Base-by-base conservation (phyloP, 441 rosid species). In the Adansonia rubrostipa region DNA sequence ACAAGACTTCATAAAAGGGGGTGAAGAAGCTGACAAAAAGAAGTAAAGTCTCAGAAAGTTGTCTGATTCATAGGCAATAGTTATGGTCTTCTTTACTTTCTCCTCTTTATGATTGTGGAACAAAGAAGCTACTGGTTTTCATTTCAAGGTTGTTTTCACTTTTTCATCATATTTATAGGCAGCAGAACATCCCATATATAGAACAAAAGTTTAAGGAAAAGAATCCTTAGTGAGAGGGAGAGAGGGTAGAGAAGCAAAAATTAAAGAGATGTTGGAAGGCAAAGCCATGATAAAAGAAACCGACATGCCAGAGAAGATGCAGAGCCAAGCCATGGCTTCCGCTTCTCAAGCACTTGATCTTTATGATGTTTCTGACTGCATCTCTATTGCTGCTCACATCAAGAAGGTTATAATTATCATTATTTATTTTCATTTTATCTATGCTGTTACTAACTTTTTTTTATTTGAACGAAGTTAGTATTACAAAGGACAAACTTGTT, bases 281-380 rank as follows among this genome's bases (percentile, higher is more conserved):
- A 87, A 84, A 74, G 91, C 87, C 64, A 57, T 81, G 90, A 77
- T 90, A 3, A 83, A 87, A 75, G 92, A 90, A 63, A 87, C 91
- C 61, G 94, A 90, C 56, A 90, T 89, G 92, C 84, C 92, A 1
- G 79, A 73, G 85, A 88, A 85, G 86, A 87, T 90, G 92, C 92
- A 86, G 81, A 75, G 65, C 48, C 84, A 87, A 50, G 91, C 94
- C 73, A 85, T 90, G 91, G 82, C 85, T 76, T 84, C 54, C 40
- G 92, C 94, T 79, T 90, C 90, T 68, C 85, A 82, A 42, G 92
- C 94, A 11, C 85, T 90, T 62, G 92, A 90, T 82, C 78, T 87
- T 36, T 87, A 80, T 60, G 94, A 90, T 77, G 92, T 90, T 24
- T 17, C 80, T 54, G 90, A 90, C 73, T 87, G 79, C 83, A 82